phyloP scores from a whole-genome alignment of 495 filamentous ascomycete species.

The Podospora pseudocomata region DNA sequence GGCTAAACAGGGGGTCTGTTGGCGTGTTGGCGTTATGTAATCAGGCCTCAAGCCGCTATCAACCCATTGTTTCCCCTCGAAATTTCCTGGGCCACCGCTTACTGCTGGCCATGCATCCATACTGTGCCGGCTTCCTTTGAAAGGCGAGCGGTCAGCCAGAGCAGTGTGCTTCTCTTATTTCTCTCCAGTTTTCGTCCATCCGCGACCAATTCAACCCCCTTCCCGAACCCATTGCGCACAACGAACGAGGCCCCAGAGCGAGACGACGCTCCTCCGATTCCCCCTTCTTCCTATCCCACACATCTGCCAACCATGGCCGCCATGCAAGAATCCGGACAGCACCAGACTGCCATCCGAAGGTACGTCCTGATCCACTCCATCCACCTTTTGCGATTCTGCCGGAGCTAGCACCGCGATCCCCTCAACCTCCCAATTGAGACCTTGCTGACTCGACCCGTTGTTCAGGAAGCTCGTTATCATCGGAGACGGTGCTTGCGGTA shows the following conservation, averaged over 20 bases:
- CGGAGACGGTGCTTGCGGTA: constrained; percentile 96
- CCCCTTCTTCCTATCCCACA: constrained; percentile 1
- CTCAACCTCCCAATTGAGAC: constrained; percentile 8
- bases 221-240: constrained; percentile 9
- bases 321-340: constrained; percentile 19
- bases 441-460: constrained; percentile 11
- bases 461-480: constrained; percentile 97
- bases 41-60: constrained; percentile 24
- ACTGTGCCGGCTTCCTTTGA: constrained; percentile 12
- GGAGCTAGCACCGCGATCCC: constrained; percentile 1
- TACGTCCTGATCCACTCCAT: constrained; percentile 10
- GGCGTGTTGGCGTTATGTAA: constrained; percentile 20
- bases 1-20: not conserved
- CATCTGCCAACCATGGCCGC: constrained; percentile 27
- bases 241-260: constrained; percentile 19
- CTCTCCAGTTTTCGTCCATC: not conserved
- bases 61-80: constrained; percentile 31
- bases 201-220: not conserved
- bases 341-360: constrained; percentile 37
- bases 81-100: constrained; percentile 24
- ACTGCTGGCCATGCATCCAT: constrained; percentile 4
- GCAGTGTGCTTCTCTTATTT: not conserved
- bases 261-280: constrained; percentile 14
- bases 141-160: not conserved
- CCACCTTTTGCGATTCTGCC: constrained; percentile 3